phyloP scores from a whole-genome alignment of 768 basidiomycete genomes.

The Rhodotorula graminis region DNA sequence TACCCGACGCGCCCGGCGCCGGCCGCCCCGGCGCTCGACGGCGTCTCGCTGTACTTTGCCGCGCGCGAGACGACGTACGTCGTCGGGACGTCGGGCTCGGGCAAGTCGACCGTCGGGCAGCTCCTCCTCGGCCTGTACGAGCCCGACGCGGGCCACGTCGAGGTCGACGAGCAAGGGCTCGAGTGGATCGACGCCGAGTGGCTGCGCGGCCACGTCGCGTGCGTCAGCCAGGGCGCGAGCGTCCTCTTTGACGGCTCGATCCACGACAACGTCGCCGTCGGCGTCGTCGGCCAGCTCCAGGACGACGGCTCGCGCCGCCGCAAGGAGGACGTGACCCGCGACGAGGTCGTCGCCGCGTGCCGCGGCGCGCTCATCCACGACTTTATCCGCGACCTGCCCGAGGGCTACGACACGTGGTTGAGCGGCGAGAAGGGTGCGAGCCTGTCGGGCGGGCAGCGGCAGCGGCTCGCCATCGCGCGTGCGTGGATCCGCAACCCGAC shows the following conservation, averaged over 20 bases:
- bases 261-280: slow-evolving; percentile 81
- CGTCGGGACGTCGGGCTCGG: slow-evolving; percentile 71
- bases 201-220: slow-evolving; percentile 65
- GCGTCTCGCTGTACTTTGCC: slow-evolving; percentile 65
- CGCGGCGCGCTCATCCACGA: slow-evolving; percentile 79
- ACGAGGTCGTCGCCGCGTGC: slow-evolving; percentile 76
- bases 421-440: slow-evolving; percentile 62
- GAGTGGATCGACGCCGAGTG: slow-evolving; percentile 66
- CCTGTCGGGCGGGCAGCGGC: slow-evolving; percentile 81
- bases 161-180: slow-evolving; percentile 77
- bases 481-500: slow-evolving; percentile 78
- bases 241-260: slow-evolving; percentile 74
- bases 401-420: slow-evolving; percentile 78
- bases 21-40: slow-evolving; percentile 56
- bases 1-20: slow-evolving; percentile 64
- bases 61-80: slow-evolving; percentile 71
- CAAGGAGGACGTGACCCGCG: slow-evolving; percentile 56
- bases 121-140: slow-evolving; percentile 69
- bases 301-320: slow-evolving; percentile 48
- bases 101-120: slow-evolving; percentile 67
- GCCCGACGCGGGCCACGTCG: slow-evolving; percentile 59
- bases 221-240: slow-evolving; percentile 67
- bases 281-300: slow-evolving; percentile 54
- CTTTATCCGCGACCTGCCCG: slow-evolving; percentile 74
- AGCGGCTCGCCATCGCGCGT: slow-evolving; percentile 81